Base-by-base conservation (phyloP, 2,329 filamentous ascomycete genomes). In the Fonsecaea multimorphosa region DNA sequence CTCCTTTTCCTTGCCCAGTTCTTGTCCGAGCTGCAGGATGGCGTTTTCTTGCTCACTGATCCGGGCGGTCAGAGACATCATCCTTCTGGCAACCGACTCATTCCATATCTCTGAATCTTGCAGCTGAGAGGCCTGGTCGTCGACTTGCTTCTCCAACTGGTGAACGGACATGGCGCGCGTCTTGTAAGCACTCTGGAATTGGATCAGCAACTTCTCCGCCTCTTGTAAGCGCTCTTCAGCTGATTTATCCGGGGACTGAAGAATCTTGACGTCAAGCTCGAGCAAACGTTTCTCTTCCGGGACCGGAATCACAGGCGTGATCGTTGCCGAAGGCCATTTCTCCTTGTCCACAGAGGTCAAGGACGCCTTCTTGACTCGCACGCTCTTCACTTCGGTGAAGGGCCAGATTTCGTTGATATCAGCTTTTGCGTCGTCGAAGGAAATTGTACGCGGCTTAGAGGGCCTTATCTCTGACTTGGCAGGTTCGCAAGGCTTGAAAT, bases 41-140 rank as follows among this genome's bases (percentile, higher is more conserved):
- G 51, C 51, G 12, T 6, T 53, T 27, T 53, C 51, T 53, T 53
- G 51, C 24, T 53, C 51, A 27, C 51, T 53, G 22, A 53, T 53
- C n/a, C 51, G 51, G 24, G 51, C 51, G 22, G 51, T 53, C 51
- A 53, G 24, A 14, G 51, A 53, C 51, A 53, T 53, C 51, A 53
- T 53, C 24, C 51, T 12, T 14, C 51, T 9, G 51, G 19, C 51
- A n/a, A 53, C 19, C 16, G 51, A 53, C n/a, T 53, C 51, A 27
- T 27, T 53, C 51, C 51, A 53, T 14, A 53, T 53, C 51, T 53
- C 51, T 14, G 51, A 53, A 8, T 53, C 51, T 27, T 53, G 24
- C n/a, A 53, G 51, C 51, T 53, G 51, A 29, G 51, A 53, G 24
- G 51, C 51, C 24, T 53, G 51, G 24, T 53, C 51, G 24, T 53